Base-by-base conservation (phyloP, 768 basidiomycete genomes). In the Pilatotrama ljubarskyi region DNA sequence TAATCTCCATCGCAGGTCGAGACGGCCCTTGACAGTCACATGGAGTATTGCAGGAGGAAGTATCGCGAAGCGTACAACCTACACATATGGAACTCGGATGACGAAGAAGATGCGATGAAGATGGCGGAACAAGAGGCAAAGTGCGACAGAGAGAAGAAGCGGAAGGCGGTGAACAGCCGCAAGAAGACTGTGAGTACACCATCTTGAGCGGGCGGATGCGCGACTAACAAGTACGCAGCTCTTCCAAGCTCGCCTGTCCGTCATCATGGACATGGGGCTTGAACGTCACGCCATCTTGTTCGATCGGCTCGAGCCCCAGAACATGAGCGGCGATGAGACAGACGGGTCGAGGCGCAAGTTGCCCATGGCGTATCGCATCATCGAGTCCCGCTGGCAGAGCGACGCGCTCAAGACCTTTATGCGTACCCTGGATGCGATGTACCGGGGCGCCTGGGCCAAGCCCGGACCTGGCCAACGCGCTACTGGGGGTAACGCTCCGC, bases 251-350 rank as follows among this genome's bases (percentile, higher is more conserved):
- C 56, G 56, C 20, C 24, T 37, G 3, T 24, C 10, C 10, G 42
- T 51, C 7, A 24, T 59, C 20, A 1, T 40, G 25, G 10, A 47
- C 5, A 26, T 52, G 24, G 50, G 42, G 1, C 42, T 52, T 8
- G 2, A 7, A 2, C 50, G 43, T 2, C 58, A 59, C 26, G 3
- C 3, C 2, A n/a, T 29, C 2, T 36, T 59, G 15, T 43, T 59
- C 11, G 50, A 51, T 13, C 17, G 15, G 7, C 50, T 59, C 9
- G 3, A 17, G 5, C 35, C 58, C 3, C 35, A 35, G 13, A 26
- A 59, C 58, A 59, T 59, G 58, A 59, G 58, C 24, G 51, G 50
- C 2, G 58, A 59, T 17, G 58, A 59, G 51, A 51, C 43, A 2
- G 58, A 59, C 17, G 49, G 25, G 15, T 20, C 42, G 3, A 15